A percentile compares a stretch with the other conserved stretches of the same genome.
Evolutionary conservation across 2,329 filamentous ascomycete genomes (phyloP).

Genomic region (Dothistroma pini): DNA sequence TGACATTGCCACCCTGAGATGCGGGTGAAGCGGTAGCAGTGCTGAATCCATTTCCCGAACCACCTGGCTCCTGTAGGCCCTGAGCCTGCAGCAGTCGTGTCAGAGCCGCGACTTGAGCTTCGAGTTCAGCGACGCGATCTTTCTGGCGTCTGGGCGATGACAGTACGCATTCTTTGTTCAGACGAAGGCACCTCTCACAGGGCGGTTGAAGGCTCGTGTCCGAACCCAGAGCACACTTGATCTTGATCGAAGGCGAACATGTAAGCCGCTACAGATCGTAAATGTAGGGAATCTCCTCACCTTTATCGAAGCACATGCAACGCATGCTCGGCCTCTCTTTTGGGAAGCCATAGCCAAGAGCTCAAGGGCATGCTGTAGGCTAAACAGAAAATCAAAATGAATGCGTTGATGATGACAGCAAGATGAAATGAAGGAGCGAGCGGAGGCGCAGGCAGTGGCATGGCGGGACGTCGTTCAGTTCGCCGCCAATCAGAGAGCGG

Average conservation of each 20-base stretch:
- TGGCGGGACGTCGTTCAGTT: neutral
- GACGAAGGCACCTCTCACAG: conserved; percentile 29
- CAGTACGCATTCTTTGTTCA: conserved; percentile 28
- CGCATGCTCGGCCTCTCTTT: conserved; percentile 25
- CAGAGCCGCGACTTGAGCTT: conserved; percentile 30
- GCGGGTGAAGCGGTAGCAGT: neutral
- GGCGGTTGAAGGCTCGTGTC: conserved; percentile 20
- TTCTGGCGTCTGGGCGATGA: conserved; percentile 26
- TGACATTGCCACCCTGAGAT: neutral
- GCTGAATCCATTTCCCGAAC: neutral
- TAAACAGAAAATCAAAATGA: neutral
- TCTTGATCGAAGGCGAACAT: conserved; percentile 20
- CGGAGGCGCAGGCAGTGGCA: neutral
- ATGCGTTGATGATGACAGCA: neutral
- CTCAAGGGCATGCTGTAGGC: neutral
- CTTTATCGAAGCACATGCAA: conserved; percentile 16
- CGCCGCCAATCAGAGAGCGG: neutral
- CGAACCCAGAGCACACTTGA: conserved; percentile 28
- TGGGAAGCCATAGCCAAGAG: neutral
- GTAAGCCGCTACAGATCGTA: too few species aligned
- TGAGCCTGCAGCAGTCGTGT: conserved; percentile 28
- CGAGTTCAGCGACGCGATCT: conserved; percentile 28
- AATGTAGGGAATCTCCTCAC: too few species aligned
- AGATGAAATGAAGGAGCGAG: neutral
- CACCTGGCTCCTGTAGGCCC: conserved; percentile 17